Conservation (phyloP, 164 flowering plant species). For the Aristolochia californica region DNA sequence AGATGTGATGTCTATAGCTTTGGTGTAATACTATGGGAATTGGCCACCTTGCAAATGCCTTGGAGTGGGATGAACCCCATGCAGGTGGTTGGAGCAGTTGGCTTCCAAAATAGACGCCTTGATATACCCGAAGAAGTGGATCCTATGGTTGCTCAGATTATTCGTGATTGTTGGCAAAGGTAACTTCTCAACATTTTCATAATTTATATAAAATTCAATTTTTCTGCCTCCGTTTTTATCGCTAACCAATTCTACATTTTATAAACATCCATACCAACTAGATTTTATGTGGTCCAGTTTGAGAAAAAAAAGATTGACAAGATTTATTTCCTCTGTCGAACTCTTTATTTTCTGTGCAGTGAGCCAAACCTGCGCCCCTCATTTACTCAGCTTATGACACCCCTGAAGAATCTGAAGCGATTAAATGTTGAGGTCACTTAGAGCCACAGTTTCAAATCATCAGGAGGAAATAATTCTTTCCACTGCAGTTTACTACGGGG, state of each 20-base stretch:
- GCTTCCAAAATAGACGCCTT: constrained; percentile 83
- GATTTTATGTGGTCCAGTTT: background rate
- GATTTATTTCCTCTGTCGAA: background rate
- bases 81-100: constrained; percentile 99
- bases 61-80: constrained; percentile 95
- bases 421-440: constrained; percentile 29
- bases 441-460: constrained; percentile 4
- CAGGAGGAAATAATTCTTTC: constrained; percentile 9
- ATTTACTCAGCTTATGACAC: constrained; percentile 63
- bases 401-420: constrained; percentile 47
- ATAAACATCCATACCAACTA: background rate
- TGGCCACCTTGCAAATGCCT: constrained; percentile 65
- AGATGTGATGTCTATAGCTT: constrained; percentile 95
- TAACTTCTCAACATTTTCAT: constrained; percentile 16
- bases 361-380: constrained; percentile 79
- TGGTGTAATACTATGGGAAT: constrained; percentile 95
- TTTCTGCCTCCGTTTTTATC: background rate
- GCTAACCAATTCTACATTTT: background rate
- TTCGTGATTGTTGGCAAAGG: constrained; percentile 86
- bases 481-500: constrained; percentile 9
- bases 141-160: constrained; percentile 65
- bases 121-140: constrained; percentile 74
- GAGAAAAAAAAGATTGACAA: background rate
- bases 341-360: constrained; percentile 34
- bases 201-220: no score